phyloP scores from a whole-genome alignment of 176 grass and related monocot genomes.

The Paspalum vaginatum region DNA sequence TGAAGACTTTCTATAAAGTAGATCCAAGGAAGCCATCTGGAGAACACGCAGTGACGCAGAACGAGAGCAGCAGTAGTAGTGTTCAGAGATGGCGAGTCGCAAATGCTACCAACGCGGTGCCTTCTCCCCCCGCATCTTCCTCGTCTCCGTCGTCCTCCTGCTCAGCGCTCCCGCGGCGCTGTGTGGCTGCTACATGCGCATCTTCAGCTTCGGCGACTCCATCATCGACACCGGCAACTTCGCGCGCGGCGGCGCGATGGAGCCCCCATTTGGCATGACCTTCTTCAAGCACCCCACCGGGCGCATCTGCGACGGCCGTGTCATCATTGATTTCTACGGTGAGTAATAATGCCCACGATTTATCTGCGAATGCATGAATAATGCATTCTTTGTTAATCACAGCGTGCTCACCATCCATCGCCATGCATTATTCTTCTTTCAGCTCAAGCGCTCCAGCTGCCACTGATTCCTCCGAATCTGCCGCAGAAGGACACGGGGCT shows the following conservation, averaged over 20 bases:
- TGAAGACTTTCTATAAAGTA: slow-evolving; percentile 3
- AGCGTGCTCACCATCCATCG: background rate
- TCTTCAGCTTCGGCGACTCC: slow-evolving; percentile 77
- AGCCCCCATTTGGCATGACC: slow-evolving; percentile 65
- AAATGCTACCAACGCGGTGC: background rate
- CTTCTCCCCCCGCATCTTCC: background rate
- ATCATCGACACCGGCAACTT: slow-evolving; percentile 70
- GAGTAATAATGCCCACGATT: background rate
- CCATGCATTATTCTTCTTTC: background rate
- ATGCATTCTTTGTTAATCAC: background rate
- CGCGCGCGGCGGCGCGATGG: background rate
- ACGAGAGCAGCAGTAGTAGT: background rate
- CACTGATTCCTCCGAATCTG: slow-evolving; percentile 45
- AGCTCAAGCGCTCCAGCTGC: slow-evolving; percentile 60
- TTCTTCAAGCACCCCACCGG: slow-evolving; percentile 55
- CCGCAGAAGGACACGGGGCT: slow-evolving; percentile 32
- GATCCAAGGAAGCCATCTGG: background rate
- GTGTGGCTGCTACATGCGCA: slow-evolving; percentile 55
- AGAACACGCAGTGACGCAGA: background rate
- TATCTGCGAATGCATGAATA: background rate
- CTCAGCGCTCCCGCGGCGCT: background rate
- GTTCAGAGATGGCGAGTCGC: background rate
- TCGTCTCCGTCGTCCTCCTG: background rate
- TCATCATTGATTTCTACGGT: slow-evolving; percentile 38
- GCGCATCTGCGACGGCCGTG: slow-evolving; percentile 53